phyloP scores from a whole-genome alignment of 2,329 filamentous ascomycete genomes.

The Capronia coronata region DNA sequence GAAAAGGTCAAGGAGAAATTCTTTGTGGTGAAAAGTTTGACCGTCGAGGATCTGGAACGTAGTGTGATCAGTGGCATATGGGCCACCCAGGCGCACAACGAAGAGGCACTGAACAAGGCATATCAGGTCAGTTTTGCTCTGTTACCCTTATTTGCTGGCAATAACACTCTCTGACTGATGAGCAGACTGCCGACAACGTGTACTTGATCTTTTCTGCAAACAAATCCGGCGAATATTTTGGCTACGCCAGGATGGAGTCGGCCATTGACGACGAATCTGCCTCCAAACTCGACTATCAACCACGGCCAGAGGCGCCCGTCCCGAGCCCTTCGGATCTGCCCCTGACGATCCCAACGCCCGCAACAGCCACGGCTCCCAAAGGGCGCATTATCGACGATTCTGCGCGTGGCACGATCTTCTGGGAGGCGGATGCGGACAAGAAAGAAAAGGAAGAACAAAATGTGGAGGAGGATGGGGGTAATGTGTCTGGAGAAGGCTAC shows the following conservation, averaged over 20 bases:
- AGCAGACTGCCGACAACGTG: slow-evolving; percentile 69
- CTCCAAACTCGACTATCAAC: slow-evolving; percentile 59
- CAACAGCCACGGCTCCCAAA: slow-evolving; percentile 69
- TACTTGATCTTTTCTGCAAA: slow-evolving; percentile 94
- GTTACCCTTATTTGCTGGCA: background rate
- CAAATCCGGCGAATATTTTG: slow-evolving; percentile 95
- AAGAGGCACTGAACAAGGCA: slow-evolving; percentile 72
- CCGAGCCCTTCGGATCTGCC: slow-evolving; percentile 55
- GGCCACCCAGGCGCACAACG: slow-evolving; percentile 93
- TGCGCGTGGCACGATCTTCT: slow-evolving; percentile 91
- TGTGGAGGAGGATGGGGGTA: slow-evolving; percentile 17
- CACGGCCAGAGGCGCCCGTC: slow-evolving; percentile 51
- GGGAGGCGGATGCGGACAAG: slow-evolving; percentile 64
- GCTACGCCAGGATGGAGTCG: slow-evolving; percentile 85
- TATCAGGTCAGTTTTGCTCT: slow-evolving; percentile 57
- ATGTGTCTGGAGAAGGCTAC: slow-evolving; percentile 22
- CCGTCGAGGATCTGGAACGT: slow-evolving; percentile 78
- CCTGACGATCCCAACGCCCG: slow-evolving; percentile 70
- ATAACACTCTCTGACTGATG: slow-evolving; percentile 14
- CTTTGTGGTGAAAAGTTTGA: slow-evolving; percentile 90
- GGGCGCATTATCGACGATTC: slow-evolving; percentile 90
- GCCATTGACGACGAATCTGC: slow-evolving; percentile 70
- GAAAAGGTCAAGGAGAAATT: slow-evolving; percentile 60
- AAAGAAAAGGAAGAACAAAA: slow-evolving; percentile 42
- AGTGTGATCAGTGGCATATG: slow-evolving; percentile 84